Base-by-base conservation (phyloP, 352 stramenopile species). In the Phytophthora pseudosyringae region DNA sequence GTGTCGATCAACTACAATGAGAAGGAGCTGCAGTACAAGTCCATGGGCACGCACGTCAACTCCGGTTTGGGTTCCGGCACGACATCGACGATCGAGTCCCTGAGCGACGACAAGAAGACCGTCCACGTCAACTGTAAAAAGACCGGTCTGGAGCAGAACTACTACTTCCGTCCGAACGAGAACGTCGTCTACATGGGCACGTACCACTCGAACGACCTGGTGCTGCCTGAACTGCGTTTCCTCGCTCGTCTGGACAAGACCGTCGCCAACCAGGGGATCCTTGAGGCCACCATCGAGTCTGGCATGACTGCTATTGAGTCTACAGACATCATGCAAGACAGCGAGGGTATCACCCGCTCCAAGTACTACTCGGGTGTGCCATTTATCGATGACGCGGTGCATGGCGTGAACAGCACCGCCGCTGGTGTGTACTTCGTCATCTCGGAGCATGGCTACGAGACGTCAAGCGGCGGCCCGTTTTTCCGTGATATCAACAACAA, bases 401-500 rank as follows among this genome's bases (percentile, higher is more conserved):
- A 84, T 48, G 75, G 78, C 7, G 78, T 83, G 11, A 67, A 57
- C 15, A 76, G 75, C 10, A 55, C 61, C 3, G 57, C 69, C 26
- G 75, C 64, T 0, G 75, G 78, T 32, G 73, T 84, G 8, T 84
- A 83, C 62, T 76, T 87, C 15, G 78, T 87, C 9, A 73, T 87
- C 46, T 86, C 78, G 6, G 64, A 78, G 5, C 56, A 43, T 21
- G 67, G 62, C 32, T 86, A 83, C 65, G 78, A 87, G 46, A 78
- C 64, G 1, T 86, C 77, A 10, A 76, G 60, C 11, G 60, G 64
- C 21, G 77, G 77, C 0, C 77, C 77, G 28, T 86, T 83, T 66
- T 83, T 78, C 69, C 71, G 75, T 32, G 77, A 86, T 49, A 86
- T 86, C 55, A 86, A 86, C 66, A 83, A 86, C 69, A 72, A 86